These are phyloP conservation scores for Penium margaritaceum DNA, from an alignment of 139 green algal species.

Conservation along the genomic window DNA sequence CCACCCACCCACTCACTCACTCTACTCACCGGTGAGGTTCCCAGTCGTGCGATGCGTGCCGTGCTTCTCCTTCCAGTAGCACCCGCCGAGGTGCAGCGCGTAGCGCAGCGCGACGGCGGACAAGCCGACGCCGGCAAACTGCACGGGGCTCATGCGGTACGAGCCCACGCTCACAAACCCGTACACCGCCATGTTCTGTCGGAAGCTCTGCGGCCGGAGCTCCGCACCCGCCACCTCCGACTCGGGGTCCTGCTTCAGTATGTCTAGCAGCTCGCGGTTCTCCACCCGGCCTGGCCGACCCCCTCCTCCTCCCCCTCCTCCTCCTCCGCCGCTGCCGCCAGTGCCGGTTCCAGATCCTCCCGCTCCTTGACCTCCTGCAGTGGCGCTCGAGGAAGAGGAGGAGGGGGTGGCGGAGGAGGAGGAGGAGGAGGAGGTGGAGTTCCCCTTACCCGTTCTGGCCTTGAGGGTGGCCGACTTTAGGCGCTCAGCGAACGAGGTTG, in stretches of 20 bases:
- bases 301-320: too few species aligned
- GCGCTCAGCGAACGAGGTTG: too few species aligned
- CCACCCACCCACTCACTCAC: too few species aligned
- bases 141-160: constrained; percentile 16
- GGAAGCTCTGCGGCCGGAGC: background rate
- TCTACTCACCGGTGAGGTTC: constrained; percentile 11
- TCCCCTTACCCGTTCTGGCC: too few species aligned
- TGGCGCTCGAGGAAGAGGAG: too few species aligned
- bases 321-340: too few species aligned
- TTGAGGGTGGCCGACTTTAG: too few species aligned
- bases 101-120: constrained; percentile 11
- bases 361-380: too few species aligned
- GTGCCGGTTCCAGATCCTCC: too few species aligned
- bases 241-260: background rate
- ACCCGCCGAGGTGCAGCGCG: constrained; percentile 15
- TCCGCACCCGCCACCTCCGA: background rate
- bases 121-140: constrained; percentile 21
- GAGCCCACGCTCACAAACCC: background rate
- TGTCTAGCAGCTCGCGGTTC: background rate
- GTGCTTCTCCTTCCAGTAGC: constrained; percentile 16
- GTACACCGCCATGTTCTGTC: constrained; percentile 5
- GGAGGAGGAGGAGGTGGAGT: too few species aligned
- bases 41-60: background rate
- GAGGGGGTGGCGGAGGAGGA: too few species aligned
- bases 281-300: background rate